phyloP scores from a whole-genome alignment of 768 basidiomycete species.

The Tephrocybe sp. region DNA sequence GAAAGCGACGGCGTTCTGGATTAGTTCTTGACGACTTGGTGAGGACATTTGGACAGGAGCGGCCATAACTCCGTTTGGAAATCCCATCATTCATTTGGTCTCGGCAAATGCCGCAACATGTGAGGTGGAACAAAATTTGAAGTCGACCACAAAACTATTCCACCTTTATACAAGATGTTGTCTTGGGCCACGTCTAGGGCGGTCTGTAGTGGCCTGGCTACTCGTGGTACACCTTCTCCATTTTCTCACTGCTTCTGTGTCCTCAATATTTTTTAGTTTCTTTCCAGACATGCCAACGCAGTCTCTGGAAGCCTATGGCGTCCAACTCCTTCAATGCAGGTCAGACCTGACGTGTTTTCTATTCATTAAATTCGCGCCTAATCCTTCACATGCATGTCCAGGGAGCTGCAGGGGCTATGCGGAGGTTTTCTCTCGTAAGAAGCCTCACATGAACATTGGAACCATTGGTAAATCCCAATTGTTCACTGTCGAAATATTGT shows the following conservation, averaged over 20 bases:
- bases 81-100: conserved; percentile 11
- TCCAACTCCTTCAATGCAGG: conserved; percentile 19
- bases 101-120: conserved; percentile 23
- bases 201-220: conserved; percentile 43
- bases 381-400: conserved; percentile 20
- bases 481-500: background rate
- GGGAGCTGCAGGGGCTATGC: conserved; percentile 71
- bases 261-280: conserved; percentile 9
- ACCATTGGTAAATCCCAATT: conserved; percentile 64
- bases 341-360: conserved; percentile 21
- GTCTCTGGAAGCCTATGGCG: conserved; percentile 23
- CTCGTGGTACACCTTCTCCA: conserved; percentile 35
- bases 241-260: background rate
- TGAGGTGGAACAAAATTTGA: conserved; percentile 17
- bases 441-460: conserved; percentile 95
- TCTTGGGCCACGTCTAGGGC: conserved; percentile 49
- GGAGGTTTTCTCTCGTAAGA: conserved; percentile 70
- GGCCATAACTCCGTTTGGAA: conserved; percentile 15
- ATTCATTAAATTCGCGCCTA: background rate
- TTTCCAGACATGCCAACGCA: conserved; percentile 37
- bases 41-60: conserved; percentile 22
- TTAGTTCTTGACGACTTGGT: conserved; percentile 66
- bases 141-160: conserved; percentile 4
- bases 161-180: conserved; percentile 38
- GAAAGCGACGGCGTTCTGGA: conserved; percentile 82